Conservation (phyloP, 2,329 filamentous ascomycete species). For the Lasiodiplodia sp. region DNA sequence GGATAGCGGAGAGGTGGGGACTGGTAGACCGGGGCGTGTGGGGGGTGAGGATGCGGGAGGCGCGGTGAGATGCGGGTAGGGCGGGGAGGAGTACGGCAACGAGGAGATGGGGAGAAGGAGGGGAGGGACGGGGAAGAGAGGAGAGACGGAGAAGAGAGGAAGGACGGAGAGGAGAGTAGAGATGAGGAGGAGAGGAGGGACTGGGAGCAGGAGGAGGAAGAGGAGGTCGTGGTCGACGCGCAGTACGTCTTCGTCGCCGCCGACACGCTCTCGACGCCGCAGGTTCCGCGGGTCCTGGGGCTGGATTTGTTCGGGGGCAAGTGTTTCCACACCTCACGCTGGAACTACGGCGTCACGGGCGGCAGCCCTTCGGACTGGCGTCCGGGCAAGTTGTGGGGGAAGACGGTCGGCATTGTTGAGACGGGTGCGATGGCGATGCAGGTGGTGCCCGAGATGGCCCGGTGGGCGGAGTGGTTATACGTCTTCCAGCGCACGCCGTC, state of each 20-base stretch:
- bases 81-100: slow-evolving; percentile 40
- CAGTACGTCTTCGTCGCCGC: slow-evolving; percentile 36
- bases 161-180: slow-evolving; percentile 23
- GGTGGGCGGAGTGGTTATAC: slow-evolving; percentile 35
- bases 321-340: slow-evolving; percentile 41
- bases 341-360: slow-evolving; percentile 39
- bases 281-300: slow-evolving; percentile 44
- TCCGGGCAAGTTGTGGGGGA: slow-evolving; percentile 32
- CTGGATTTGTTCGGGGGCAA: slow-evolving; percentile 44
- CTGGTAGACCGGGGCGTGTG: slow-evolving; percentile 48
- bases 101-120: slow-evolving; percentile 32
- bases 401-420: slow-evolving; percentile 38
- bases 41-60: slow-evolving; percentile 44
- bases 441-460: slow-evolving; percentile 38
- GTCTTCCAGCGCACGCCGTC: slow-evolving; percentile 42
- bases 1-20: slow-evolving; percentile 52
- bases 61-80: slow-evolving; percentile 48
- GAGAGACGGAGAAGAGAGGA: slow-evolving; percentile 42
- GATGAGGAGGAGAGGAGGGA: slow-evolving; percentile 23
- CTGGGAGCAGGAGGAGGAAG: neutral
- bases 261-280: slow-evolving; percentile 42
- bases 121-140: no score
- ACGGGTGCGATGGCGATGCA: slow-evolving; percentile 41
- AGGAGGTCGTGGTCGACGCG: slow-evolving; percentile 42
- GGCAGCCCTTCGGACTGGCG: slow-evolving; percentile 41